A percentile compares a stretch with the other conserved stretches of the same genome.
Evolutionary conservation across 1,284 basidiomycete genomes (phyloP).

Genomic region (Puccinia coronata): DNA sequence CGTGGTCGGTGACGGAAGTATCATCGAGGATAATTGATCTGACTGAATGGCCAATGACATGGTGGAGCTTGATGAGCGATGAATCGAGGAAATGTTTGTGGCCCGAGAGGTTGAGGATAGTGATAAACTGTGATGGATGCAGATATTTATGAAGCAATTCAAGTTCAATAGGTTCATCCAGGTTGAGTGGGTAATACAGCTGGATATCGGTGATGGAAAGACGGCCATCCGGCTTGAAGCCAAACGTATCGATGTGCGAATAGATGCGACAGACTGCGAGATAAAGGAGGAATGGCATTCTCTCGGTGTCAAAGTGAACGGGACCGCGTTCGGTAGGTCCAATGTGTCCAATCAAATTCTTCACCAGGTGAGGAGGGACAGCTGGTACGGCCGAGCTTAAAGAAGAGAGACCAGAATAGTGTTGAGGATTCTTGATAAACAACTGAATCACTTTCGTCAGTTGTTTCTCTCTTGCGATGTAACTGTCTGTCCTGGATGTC

Average conservation of each 20-base stretch:
- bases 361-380: too few species aligned
- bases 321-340: too few species aligned
- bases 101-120: background rate
- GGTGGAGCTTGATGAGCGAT: background rate
- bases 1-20: conserved; percentile 5
- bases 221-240: background rate
- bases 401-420: too few species aligned
- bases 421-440: too few species aligned
- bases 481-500: too few species aligned
- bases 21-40: conserved; percentile 3
- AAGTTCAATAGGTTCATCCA: background rate
- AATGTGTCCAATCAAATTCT: too few species aligned
- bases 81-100: background rate
- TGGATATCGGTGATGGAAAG: too few species aligned
- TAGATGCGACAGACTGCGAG: background rate
- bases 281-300: background rate
- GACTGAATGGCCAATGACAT: background rate
- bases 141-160: background rate
- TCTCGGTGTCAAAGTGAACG: too few species aligned
- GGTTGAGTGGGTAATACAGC: background rate
- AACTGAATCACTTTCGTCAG: too few species aligned
- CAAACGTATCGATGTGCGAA: background rate
- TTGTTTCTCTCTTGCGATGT: too few species aligned
- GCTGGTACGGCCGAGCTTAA: too few species aligned
- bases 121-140: background rate